Base-by-base conservation (phyloP, 306 rosid genomes). In the Cucurbita moschata region DNA sequence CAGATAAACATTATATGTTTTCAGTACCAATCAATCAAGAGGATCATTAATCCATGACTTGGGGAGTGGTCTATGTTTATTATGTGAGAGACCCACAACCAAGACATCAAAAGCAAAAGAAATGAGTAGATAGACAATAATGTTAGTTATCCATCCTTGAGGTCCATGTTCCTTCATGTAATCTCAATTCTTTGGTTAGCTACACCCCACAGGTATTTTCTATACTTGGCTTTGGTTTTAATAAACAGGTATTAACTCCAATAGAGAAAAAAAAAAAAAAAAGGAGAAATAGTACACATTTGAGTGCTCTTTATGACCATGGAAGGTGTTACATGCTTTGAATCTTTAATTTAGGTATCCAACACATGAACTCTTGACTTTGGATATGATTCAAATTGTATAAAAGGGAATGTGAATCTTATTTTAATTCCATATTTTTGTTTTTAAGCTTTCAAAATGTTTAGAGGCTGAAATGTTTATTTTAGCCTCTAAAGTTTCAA, bases 171-270 rank as follows among this genome's bases (percentile, higher is more conserved):
- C 10, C 56, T 46, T 13, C 23, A 69, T 47, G 58, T 49, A 13
- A 69, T 26, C 23, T 69, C 73, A 66, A 66, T 65, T 65, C 16
- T 43, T 65, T 65, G 53, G 72, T 67, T 44, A 67, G 37, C 72
- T 23, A 21, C 11, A 21, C 43, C 19, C 73, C 46, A 23, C 6
- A 11, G 56, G 19, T 23, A 43, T 47, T 49, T 68, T 46, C 73
- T 68, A 23, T 47, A 44, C 7, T 68, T 47, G 72, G 54, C 10
- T 61, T 61, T 61, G 3, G n/a, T 61, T 43, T 19, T 43, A n/a
- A 65, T 10, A 9, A 38, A 64, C 4, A 18, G 37, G 18, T 43
- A 40, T 42, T 0, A 11, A 65, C 69, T 39, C 13, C 19, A 44
- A 62, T 62, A 38, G 7, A 60, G 19, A 19, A 19, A 60, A 12